phyloP scores from a whole-genome alignment of 139 green algal genomes.

The Bryopsis sp. region DNA sequence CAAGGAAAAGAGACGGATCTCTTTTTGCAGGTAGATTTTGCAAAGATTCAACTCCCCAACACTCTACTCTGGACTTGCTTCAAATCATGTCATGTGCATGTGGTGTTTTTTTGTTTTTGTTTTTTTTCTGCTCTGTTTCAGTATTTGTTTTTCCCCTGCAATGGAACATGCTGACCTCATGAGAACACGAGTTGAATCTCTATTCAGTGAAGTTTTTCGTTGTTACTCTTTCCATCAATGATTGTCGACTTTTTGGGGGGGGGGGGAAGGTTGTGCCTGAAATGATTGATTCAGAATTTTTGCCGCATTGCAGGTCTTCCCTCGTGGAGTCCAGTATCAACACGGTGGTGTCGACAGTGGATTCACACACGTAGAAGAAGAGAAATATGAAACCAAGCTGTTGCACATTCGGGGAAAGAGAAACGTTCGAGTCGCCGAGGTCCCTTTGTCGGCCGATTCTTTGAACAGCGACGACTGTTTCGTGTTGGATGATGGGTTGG shows the following conservation, averaged over 20 bases:
- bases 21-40: constrained; percentile 8
- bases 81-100: not conserved
- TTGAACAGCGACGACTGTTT: constrained; percentile 17
- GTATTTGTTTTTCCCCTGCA: not conserved
- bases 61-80: not conserved
- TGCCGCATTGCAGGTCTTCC: not conserved
- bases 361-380: not conserved
- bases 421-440: constrained; percentile 10
- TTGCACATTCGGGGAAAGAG: constrained; percentile 1
- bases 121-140: not conserved
- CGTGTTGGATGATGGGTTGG: constrained; percentile 18
- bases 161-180: not conserved
- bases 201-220: not conserved
- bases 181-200: not conserved
- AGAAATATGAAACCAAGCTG: constrained; percentile 11
- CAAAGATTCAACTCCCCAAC: not conserved
- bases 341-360: constrained; percentile 14
- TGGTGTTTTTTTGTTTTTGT: not conserved
- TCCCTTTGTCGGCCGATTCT: constrained; percentile 3
- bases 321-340: constrained; percentile 8
- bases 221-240: not conserved
- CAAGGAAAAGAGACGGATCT: constrained; percentile 5
- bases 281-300: not conserved
- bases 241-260: not conserved
- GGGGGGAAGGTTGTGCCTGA: not conserved